These are phyloP conservation scores for Heritiera littoralis DNA, from an alignment of 345 rosid species.

Conservation along the genomic window DNA sequence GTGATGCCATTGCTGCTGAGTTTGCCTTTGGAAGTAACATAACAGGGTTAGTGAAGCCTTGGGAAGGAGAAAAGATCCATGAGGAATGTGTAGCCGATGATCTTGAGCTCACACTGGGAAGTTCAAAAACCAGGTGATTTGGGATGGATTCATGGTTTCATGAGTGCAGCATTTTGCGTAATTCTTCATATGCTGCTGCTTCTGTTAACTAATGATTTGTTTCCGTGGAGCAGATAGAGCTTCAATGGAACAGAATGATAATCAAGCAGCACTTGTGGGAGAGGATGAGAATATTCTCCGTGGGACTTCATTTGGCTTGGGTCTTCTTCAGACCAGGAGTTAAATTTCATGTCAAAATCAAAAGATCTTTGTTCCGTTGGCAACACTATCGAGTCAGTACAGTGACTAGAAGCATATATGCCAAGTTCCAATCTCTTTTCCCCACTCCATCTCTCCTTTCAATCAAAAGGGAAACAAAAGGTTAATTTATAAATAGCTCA, in stretches of 20 bases:
- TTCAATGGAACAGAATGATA: conserved; percentile 12
- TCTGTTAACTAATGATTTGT: background rate
- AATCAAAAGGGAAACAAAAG: conserved; percentile 25
- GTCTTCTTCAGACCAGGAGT: conserved; percentile 14
- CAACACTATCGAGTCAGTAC: conserved; percentile 38
- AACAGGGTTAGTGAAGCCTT: conserved; percentile 82
- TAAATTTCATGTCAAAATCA: conserved; percentile 22
- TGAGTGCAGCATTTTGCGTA: background rate
- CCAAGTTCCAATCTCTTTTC: background rate
- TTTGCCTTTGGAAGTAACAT: conserved; percentile 83
- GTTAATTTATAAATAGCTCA: conserved; percentile 40
- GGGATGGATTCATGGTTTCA: background rate
- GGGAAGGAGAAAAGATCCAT: conserved; percentile 99
- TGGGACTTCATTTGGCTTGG: conserved; percentile 24
- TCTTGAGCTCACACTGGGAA: conserved; percentile 97
- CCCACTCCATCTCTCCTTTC: background rate
- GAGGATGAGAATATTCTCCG: conserved; percentile 20
- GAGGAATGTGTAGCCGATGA: conserved; percentile 91
- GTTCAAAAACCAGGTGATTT: conserved; percentile 65
- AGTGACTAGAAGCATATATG: conserved; percentile 35
- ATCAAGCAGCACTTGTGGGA: background rate
- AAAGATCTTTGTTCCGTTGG: conserved; percentile 28
- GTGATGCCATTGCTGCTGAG: conserved; percentile 78
- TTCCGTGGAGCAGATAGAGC: conserved; percentile 33
- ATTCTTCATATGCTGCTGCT: background rate